These are phyloP conservation scores for Oryza rufipogon DNA, from an alignment of 176 grass and related monocot species.

Conservation along the genomic window DNA sequence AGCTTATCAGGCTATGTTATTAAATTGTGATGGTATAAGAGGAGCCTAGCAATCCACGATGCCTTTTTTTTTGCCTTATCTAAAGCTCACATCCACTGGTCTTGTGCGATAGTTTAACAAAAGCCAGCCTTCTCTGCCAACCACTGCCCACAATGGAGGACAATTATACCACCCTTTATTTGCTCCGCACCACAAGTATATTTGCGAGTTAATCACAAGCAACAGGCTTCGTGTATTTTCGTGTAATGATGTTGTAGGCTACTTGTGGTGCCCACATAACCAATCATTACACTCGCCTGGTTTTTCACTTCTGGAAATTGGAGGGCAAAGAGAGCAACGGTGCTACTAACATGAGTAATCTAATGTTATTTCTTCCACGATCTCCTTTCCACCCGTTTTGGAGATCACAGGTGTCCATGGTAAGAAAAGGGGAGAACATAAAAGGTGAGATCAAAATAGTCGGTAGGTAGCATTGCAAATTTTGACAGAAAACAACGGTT, in stretches of 20 bases:
- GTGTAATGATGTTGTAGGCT: conserved; percentile 1
- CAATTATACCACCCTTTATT: conserved; percentile 6
- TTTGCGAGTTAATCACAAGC: conserved; percentile 12
- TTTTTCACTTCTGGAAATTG: not conserved
- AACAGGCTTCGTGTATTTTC: not conserved
- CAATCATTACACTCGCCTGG: conserved; percentile 19
- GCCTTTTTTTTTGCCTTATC: conserved; percentile 37
- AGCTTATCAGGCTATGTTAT: not conserved
- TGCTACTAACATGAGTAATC: not conserved
- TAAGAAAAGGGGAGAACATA: too few relatives aligned
- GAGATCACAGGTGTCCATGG: too few relatives aligned
- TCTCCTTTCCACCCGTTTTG: too few relatives aligned
- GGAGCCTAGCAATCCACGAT: not conserved
- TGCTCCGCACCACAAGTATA: not conserved
- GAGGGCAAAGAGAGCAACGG: not conserved
- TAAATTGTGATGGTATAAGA: conserved; percentile 24
- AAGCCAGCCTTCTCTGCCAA: conserved; percentile 26
- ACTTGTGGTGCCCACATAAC: not conserved
- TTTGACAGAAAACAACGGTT: not conserved
- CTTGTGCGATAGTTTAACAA: conserved; percentile 2
- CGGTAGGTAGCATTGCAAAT: not conserved
- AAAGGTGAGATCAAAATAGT: not conserved
- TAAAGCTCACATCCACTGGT: conserved; percentile 18
- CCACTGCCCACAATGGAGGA: conserved; percentile 31
- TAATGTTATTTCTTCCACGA: not conserved